These are phyloP conservation scores for Yarrowia sp. DNA, from an alignment of 805 yeast species.

Conservation along the genomic window DNA sequence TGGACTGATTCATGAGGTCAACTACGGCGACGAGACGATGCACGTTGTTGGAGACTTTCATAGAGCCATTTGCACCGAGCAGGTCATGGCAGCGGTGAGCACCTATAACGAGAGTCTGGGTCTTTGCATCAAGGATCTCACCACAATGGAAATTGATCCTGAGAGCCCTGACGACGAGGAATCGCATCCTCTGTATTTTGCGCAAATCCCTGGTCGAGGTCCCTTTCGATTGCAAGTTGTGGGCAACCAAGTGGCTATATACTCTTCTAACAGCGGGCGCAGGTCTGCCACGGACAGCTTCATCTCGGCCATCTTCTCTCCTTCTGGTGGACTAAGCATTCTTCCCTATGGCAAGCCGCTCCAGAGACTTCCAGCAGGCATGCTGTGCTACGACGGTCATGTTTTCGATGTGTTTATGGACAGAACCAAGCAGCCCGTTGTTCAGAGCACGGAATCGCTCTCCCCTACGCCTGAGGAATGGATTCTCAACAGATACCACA, in stretches of 20 bases:
- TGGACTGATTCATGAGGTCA: neutral
- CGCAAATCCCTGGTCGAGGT: neutral
- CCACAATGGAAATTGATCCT: no score
- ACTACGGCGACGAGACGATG: neutral
- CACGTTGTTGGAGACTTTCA: neutral
- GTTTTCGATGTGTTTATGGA: slow-evolving; percentile 1
- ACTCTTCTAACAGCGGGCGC: neutral
- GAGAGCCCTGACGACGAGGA: neutral
- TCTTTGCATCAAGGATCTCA: neutral
- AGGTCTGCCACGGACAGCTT: neutral
- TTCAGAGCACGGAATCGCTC: neutral
- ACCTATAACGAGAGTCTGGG: neutral
- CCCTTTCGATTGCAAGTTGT: neutral
- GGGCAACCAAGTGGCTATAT: neutral
- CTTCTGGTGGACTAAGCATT: neutral
- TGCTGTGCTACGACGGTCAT: slow-evolving; percentile 3
- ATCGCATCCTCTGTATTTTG: neutral
- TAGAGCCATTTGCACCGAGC: neutral
- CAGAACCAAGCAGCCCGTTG: neutral
- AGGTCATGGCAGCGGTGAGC: neutral
- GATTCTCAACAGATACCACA: slow-evolving; percentile 1
- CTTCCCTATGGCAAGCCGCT: neutral
- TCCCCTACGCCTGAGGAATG: neutral
- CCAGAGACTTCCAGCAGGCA: neutral
- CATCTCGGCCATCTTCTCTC: neutral